phyloP scores from a whole-genome alignment of 768 basidiomycete genomes.

The Boletus rex-veris region DNA sequence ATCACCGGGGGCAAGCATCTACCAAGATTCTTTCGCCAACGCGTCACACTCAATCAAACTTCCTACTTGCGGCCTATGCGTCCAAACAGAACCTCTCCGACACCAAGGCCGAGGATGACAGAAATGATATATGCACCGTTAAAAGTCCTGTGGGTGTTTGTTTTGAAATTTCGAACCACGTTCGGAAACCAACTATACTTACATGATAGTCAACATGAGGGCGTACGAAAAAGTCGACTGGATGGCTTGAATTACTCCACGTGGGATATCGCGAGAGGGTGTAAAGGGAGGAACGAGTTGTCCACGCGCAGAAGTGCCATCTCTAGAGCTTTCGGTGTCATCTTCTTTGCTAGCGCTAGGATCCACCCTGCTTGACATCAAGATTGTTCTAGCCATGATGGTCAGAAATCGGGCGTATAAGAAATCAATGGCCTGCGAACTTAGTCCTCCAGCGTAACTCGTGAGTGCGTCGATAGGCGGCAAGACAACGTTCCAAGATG shows the following conservation, averaged over 20 bases:
- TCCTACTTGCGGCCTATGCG: constrained; percentile 37
- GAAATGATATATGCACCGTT: constrained; percentile 74
- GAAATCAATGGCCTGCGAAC: constrained; percentile 34
- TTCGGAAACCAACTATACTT: constrained; percentile 23
- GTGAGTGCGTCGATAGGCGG: constrained; percentile 50
- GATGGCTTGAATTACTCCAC: constrained; percentile 61
- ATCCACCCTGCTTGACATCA: background rate
- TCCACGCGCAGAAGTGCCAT: constrained; percentile 9
- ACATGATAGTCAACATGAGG: constrained; percentile 85
- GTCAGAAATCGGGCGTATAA: background rate
- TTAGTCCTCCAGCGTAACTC: constrained; percentile 57
- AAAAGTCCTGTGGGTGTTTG: constrained; percentile 61
- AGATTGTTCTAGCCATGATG: constrained; percentile 7
- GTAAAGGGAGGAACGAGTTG: constrained; percentile 58
- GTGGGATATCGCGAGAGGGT: constrained; percentile 60
- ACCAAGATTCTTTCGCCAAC: background rate
- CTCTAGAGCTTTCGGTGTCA: background rate
- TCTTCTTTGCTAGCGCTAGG: constrained; percentile 5
- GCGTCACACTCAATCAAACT: background rate
- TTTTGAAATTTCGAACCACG: constrained; percentile 2
- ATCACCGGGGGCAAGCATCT: no score
- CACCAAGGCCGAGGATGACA: constrained; percentile 63
- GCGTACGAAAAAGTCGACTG: constrained; percentile 63
- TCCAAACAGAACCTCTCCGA: constrained; percentile 75
- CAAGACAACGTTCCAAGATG: constrained; percentile 66